Conservation (phyloP, 2,329 filamentous ascomycete species). For the Aspergillus sp. region DNA sequence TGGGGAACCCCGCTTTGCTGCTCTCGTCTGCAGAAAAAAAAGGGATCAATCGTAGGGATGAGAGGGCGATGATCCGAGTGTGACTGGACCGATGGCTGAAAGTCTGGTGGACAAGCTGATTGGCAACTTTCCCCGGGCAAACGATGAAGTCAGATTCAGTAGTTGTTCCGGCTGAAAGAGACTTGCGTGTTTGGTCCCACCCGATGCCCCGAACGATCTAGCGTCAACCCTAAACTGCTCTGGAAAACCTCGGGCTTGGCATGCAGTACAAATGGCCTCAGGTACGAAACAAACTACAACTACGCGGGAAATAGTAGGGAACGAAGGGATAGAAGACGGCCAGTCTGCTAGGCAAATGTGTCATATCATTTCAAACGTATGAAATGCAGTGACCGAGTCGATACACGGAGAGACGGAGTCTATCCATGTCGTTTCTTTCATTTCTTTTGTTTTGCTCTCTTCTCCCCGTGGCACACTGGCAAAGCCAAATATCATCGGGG, state of each 20-base stretch:
- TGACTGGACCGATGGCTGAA: not conserved
- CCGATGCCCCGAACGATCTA: not conserved
- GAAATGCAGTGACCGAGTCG: not conserved
- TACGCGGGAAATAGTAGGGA: not conserved
- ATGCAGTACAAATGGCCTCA: not conserved
- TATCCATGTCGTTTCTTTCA: not conserved
- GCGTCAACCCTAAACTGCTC: not conserved
- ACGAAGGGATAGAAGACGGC: too few relatives aligned
- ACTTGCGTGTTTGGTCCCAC: not conserved
- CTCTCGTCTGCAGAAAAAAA: not conserved
- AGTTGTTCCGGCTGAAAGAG: not conserved
- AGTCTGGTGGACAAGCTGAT: not conserved
- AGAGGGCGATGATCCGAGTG: not conserved
- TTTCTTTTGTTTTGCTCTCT: not conserved
- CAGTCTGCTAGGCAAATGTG: too few relatives aligned
- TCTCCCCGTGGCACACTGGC: not conserved
- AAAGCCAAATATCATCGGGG: not conserved
- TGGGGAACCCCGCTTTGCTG: not conserved
- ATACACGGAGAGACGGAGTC: not conserved
- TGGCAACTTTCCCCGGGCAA: not conserved
- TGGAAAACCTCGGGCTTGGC: not conserved
- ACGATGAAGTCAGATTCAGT: not conserved
- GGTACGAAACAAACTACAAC: not conserved
- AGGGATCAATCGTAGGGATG: not conserved
- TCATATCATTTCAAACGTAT: not conserved